Base-by-base conservation (phyloP, 1,139 yeast species). In the Kazachstania sp. region DNA sequence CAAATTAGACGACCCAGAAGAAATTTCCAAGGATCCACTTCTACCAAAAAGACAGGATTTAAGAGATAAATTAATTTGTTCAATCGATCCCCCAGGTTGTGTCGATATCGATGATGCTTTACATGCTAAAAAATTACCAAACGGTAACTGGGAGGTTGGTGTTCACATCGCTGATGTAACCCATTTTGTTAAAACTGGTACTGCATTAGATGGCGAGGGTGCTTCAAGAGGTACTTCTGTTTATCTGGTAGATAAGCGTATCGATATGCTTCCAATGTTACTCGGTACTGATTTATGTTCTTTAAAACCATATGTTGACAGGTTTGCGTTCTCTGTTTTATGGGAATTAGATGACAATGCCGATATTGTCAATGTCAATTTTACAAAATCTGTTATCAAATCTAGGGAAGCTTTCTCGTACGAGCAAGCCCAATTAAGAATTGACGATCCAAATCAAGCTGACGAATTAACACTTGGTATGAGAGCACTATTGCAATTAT, bases 141-240 rank as follows among this genome's bases (percentile, higher is more conserved):
- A 94, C 65, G 98, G 98, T 2, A 87, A 90, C 64, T 88, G 78
- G 70, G 95, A 92, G 65, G 95, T 94, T 45, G 98, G 99, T 61
- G 99, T 94, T 32, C 99, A 94, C 65, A 94, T 94, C 71, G 99
- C 99, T 6, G 99, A 94, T 70, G 99, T 94, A 20, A 87, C 97
- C 1, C 95, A 94, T 67, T 94, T 94, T 60, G 98, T 94, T 43
- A 87, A 88, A 66, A 83, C 98, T 0, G 85, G 83, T 54, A 88
- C 97, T 4, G 82, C 98, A 0, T 73, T 94, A 51, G 98, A 94
- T 65, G 84, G 79, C 44, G 99, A 94, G 69, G 99, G 97, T 67
- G 95, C 97, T 1, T 76, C 95, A 2, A 79, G 99, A 67, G 97
- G 97, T 63, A 94, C 98, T 0, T 90, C 98, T 4, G 97, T 92